phyloP scores from a whole-genome alignment of 176 grass and related monocot species.

The Oryza glumipatula region DNA sequence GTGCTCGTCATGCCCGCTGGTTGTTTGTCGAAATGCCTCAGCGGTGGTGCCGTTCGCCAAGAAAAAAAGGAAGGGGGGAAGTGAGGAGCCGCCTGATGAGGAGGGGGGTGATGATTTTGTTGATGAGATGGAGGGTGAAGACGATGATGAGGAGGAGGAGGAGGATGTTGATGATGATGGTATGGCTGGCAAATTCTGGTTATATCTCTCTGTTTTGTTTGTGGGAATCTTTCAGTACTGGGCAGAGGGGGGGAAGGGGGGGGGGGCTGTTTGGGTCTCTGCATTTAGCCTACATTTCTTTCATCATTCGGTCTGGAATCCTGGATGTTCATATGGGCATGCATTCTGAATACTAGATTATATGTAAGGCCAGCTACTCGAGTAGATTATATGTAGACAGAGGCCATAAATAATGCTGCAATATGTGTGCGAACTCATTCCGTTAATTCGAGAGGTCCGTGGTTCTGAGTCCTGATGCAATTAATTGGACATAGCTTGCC shows the following conservation, averaged over 20 bases:
- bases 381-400: too few species aligned
- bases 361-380: too few species aligned
- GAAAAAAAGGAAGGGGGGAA: constrained; percentile 48
- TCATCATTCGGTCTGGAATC: not conserved
- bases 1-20: constrained; percentile 18
- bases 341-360: not conserved
- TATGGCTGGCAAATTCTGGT: not conserved
- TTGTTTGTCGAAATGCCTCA: constrained; percentile 55
- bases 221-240: not conserved
- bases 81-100: constrained; percentile 26
- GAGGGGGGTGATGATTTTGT: not conserved
- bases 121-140: constrained; percentile 35
- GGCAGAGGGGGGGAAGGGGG: not conserved
- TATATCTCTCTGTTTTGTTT: not conserved
- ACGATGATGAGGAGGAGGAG: constrained; percentile 1
- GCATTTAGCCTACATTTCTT: not conserved
- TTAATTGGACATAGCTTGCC: constrained; percentile 4
- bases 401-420: not conserved
- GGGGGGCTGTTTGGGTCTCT: not conserved
- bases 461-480: not conserved
- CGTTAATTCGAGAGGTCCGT: not conserved
- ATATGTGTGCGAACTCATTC: not conserved
- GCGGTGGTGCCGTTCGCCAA: constrained; percentile 49
- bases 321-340: not conserved
- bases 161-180: not conserved